These are phyloP conservation scores for Colletotrichum sp. DNA, from an alignment of 2,329 filamentous ascomycete genomes.

Conservation along the genomic window DNA sequence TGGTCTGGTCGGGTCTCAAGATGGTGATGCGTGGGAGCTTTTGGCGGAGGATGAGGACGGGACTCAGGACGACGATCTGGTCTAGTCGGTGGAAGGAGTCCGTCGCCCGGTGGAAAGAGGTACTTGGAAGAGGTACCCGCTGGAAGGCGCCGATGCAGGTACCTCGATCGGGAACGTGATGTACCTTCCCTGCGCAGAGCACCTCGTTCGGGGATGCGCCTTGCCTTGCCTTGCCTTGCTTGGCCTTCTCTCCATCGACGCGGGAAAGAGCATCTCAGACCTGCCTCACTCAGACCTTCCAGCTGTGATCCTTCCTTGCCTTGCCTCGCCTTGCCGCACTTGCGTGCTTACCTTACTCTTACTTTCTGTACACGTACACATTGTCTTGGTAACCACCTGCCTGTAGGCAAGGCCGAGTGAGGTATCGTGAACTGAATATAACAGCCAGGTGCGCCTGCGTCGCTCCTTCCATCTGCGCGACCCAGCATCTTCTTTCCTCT, in stretches of 20 bases:
- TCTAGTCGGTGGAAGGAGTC: neutral
- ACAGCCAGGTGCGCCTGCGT: neutral
- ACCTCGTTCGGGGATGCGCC: neutral
- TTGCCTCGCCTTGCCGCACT: neutral
- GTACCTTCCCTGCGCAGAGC: neutral
- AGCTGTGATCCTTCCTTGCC: neutral
- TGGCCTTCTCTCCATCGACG: neutral
- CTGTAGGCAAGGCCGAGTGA: neutral
- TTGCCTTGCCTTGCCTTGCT: neutral
- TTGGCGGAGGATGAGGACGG: constrained; percentile 5
- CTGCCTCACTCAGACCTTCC: neutral
- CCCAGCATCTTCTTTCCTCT: neutral
- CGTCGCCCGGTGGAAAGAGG: constrained; percentile 1
- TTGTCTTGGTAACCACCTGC: neutral
- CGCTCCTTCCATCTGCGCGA: neutral
- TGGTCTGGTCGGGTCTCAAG: constrained; percentile 2
- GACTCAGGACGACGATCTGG: neutral
- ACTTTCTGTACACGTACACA: neutral
- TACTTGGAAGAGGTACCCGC: neutral
- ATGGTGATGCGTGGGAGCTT: neutral
- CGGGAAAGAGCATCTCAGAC: neutral
- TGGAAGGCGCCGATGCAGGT: neutral
- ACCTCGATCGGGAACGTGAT: neutral
- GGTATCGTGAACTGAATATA: constrained; percentile 5
- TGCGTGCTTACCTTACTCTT: neutral